Conservation (phyloP, 495 filamentous ascomycete species). For the Immersiella caudata region DNA sequence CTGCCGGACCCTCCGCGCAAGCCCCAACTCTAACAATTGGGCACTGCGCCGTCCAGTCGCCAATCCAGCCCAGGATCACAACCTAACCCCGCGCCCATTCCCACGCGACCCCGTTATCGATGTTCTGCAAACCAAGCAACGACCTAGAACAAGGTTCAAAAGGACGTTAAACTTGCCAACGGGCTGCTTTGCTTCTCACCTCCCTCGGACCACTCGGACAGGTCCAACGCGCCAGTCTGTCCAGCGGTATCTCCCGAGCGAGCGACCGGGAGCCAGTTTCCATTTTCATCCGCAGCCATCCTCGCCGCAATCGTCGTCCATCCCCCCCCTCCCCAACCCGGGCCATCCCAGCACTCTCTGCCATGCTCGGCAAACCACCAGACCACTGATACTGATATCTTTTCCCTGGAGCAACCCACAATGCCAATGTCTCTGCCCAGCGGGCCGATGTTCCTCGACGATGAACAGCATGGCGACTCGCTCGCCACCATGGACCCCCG, state of each 20-base stretch:
- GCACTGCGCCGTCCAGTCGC: conserved; percentile 5
- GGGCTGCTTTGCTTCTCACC: not conserved
- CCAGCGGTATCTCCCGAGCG: not conserved
- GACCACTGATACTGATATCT: conserved; percentile 24
- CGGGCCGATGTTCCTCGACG: conserved; percentile 28
- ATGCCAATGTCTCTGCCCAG: conserved; percentile 24
- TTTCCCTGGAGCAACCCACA: conserved; percentile 1
- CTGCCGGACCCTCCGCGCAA: not conserved
- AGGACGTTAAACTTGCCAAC: not conserved
- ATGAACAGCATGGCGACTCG: conserved; percentile 30
- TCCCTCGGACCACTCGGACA: not conserved
- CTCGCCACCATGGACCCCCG: conserved; percentile 34
- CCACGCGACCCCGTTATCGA: conserved; percentile 26
- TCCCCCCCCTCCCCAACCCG: not conserved
- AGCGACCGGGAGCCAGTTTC: not conserved
- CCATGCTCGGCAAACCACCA: conserved; percentile 33
- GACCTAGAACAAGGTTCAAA: conserved; percentile 2
- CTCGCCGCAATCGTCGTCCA: conserved; percentile 11
- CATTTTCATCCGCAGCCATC: not conserved
- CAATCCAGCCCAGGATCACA: conserved; percentile 25
- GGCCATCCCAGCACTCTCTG: conserved; percentile 19
- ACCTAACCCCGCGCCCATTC: conserved; percentile 29
- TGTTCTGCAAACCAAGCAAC: conserved; percentile 16
- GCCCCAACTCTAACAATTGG: conserved; percentile 22
- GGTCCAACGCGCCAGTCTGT: not conserved